Evolutionary conservation across 208 protist species (phyloP), one percentile per base, ranked within the genome.

Genomic region (Eutreptiella sp.): DNA sequence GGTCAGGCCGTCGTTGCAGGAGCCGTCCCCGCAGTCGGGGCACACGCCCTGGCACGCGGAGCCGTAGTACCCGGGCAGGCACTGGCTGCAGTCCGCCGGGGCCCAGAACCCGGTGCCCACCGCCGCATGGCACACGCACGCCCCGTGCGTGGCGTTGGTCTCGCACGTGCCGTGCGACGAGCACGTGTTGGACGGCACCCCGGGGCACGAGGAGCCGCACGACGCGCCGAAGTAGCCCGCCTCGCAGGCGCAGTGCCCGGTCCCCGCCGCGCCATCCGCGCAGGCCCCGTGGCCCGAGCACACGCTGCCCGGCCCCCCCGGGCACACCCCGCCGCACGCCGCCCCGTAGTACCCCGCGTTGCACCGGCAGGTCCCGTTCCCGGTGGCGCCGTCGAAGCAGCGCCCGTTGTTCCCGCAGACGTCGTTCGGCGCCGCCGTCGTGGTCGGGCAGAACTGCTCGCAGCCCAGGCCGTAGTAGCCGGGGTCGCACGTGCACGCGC

Each of bases 131-230:
- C 61, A 68, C 24, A n/a, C 41, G n/a, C 61, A 67, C n/a, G n/a
- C 14, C 23, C 29, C 11, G 19, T 48, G 14, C 7, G 33, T 32
- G 11, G 58, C 50, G 58, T 63, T 64, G 19, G 48, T 50, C 23
- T 64, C 47, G 53, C 58, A 64, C 29, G 59, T 21, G 26, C 48
- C 58, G 34, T 64, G 58, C 7, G 26, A 46, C 41, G 53, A 9
- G 23, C 42, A 57, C 42, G 54, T n/a, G 24, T 63, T 28, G 19
- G 42, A 11, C 16, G 23, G 4, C 5, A 68, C 36, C 11, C n/a
- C 61, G 7, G 9, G 54, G 61, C 61, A 67, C 27, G 9, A 28
- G 9, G 14, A n/a, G 4, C 16, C 33, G 26, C 61, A 67, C 28
- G 28, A 53, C 19, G 24, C 11, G 5, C 61, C 57, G 14, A 53